phyloP scores from a whole-genome alignment of 2,329 filamentous ascomycete species.

The Nigrospora sphaerica region DNA sequence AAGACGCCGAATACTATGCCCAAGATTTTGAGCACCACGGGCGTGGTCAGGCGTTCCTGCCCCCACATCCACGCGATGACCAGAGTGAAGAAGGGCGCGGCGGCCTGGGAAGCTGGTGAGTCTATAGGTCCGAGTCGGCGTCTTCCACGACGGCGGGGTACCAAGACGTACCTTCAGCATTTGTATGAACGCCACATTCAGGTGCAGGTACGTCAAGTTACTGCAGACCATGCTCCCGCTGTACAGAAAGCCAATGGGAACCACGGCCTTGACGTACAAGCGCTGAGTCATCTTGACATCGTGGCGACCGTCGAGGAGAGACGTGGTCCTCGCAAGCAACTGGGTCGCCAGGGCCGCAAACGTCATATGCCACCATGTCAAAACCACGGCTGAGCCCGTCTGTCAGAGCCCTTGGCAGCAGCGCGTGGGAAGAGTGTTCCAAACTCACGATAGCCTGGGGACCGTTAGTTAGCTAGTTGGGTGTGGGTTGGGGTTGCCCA shows the following conservation, averaged over 20 bases:
- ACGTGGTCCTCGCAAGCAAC: slow-evolving; percentile 56
- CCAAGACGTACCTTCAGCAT: slow-evolving; percentile 50
- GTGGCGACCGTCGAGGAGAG: slow-evolving; percentile 55
- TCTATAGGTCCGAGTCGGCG: background rate
- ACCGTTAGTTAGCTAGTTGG: background rate
- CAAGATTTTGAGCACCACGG: slow-evolving; percentile 39
- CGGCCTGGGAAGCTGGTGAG: slow-evolving; percentile 34
- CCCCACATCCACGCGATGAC: slow-evolving; percentile 56
- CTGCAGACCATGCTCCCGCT: slow-evolving; percentile 59
- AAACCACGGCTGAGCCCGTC: slow-evolving; percentile 37
- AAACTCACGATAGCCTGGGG: slow-evolving; percentile 11
- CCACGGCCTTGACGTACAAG: slow-evolving; percentile 55
- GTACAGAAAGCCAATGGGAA: slow-evolving; percentile 61
- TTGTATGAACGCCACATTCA: slow-evolving; percentile 63
- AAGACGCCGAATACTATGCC: slow-evolving; percentile 46
- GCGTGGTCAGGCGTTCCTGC: slow-evolving; percentile 37
- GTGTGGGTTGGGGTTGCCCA: too few species aligned
- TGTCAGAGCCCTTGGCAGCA: slow-evolving; percentile 15
- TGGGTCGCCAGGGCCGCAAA: slow-evolving; percentile 62
- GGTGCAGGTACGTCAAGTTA: slow-evolving; percentile 61
- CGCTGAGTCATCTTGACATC: slow-evolving; percentile 53
- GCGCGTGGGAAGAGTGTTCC: background rate
- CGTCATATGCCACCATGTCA: slow-evolving; percentile 62
- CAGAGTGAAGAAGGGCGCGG: slow-evolving; percentile 59
- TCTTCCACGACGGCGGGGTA: slow-evolving; percentile 12